phyloP scores from a whole-genome alignment of 139 green algal species.

The Pedinophyceae sp. region DNA sequence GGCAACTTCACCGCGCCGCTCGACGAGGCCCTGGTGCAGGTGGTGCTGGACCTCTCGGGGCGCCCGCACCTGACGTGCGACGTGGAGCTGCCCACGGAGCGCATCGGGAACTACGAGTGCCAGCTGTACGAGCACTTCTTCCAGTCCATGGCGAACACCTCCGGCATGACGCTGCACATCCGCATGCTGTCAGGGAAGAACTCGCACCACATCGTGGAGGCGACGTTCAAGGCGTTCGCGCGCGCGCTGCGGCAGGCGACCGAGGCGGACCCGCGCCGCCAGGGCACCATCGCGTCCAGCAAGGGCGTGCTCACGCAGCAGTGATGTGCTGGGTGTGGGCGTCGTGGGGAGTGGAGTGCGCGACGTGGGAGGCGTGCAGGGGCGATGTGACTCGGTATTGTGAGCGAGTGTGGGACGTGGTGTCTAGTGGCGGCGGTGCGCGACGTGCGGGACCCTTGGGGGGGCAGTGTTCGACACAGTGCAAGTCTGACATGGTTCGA shows the following conservation, averaged over 20 bases:
- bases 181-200: conserved; percentile 76
- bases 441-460: no score
- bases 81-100: conserved; percentile 68
- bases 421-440: no score
- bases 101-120: conserved; percentile 81
- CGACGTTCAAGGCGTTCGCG: conserved; percentile 98
- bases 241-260: conserved; percentile 71
- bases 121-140: conserved; percentile 90
- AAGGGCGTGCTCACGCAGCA: conserved; percentile 88
- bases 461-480: no score
- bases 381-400: no score
- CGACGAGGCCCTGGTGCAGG: conserved; percentile 86
- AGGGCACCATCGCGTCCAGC: conserved; percentile 57
- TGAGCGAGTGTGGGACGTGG: no score
- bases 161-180: conserved; percentile 83
- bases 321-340: no score
- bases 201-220: conserved; percentile 97
- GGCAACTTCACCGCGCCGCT: conserved; percentile 81
- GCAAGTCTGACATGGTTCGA: no score
- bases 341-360: no score
- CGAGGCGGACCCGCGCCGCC: conserved; percentile 67
- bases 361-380: no score
- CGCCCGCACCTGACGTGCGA: conserved; percentile 70
- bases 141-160: conserved; percentile 80
- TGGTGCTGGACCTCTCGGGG: conserved; percentile 83